Evolutionary conservation across 768 basidiomycete genomes (phyloP), one percentile per base, ranked within the genome.

Genomic region (Cyclocybe cylindracea): DNA sequence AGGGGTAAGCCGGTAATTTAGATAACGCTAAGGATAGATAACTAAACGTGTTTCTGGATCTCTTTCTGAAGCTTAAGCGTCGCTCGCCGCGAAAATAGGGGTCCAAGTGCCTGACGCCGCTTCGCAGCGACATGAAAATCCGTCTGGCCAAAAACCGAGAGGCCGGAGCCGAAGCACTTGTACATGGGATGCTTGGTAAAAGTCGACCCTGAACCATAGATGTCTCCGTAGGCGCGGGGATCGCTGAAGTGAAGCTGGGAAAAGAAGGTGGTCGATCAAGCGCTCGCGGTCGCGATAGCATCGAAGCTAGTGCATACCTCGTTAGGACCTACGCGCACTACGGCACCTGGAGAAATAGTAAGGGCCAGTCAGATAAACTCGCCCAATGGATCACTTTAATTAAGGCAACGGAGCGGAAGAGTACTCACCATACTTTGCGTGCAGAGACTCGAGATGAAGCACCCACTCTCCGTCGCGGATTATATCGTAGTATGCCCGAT

Each of bases 311-410:
- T 29, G 29, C 63, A 39, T 39, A 74, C 74, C 58, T 71, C 62
- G 50, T 74, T 71, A 2, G 74, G 72, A 8, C 64, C 65, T 29
- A 74, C 59, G 39, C 74, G 55, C 19, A 74, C 67, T 2, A 76
- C 66, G 32, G 69, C 64, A 5, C 72, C 71, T 73, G 37, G 11
- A n/a, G n/a, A 39, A n/a, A n/a, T n/a, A n/a, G n/a, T n/a, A 11
- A 46, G 16, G n/a, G 13, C 38, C 38, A 36, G 37, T 50, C 14
- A 56, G 41, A 24, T 36, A 39, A 24, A 31, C 38, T 13, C 16
- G 16, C 31, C 3, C 24, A 24, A 24, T 5, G 24, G 24, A 24
- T 24, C 24, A 24, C 24, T 24, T 24, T 24, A 10, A 16, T 36
- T 11, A 18, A 19, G 19, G 39, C 9, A 13, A 47, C 40, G 19